A percentile compares a stretch with the other conserved stretches of the same genome.
Conservation (phyloP, 164 flowering plant species). For the Nymphaea thermarum region DNA sequence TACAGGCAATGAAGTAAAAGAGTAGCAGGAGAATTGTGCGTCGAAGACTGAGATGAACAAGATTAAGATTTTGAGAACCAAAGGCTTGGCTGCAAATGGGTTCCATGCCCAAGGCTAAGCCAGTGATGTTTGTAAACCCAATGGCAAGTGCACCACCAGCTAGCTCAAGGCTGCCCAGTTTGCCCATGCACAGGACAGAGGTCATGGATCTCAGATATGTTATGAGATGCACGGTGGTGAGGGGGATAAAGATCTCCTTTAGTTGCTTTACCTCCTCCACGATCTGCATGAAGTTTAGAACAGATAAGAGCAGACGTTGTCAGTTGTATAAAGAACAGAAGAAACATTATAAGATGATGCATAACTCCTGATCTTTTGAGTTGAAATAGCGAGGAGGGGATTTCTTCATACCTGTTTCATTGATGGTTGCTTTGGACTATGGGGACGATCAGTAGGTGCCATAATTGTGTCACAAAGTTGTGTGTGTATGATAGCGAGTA, state of each 20-base stretch:
- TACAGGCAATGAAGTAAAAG: constrained; percentile 46
- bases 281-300: constrained; percentile 21
- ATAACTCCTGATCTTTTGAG: too few species aligned
- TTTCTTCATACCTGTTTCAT: too few species aligned
- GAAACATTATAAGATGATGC: too few species aligned
- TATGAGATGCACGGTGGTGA: constrained; percentile 48
- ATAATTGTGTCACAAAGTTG: too few species aligned
- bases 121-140: constrained; percentile 93
- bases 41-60: constrained; percentile 32
- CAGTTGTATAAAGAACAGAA: too few species aligned
- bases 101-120: constrained; percentile 92
- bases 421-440: too few species aligned
- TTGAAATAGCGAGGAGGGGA: too few species aligned
- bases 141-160: constrained; percentile 91
- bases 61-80: constrained; percentile 47
- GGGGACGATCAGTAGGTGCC: too few species aligned
- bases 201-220: constrained; percentile 55
- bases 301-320: too few species aligned
- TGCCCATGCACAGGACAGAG: constrained; percentile 73
- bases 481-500: too few species aligned
- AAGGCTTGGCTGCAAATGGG: constrained; percentile 86
- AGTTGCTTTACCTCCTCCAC: constrained; percentile 60
- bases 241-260: constrained; percentile 44
- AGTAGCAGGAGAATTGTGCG: constrained; percentile 60
- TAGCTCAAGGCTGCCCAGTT: constrained; percentile 72